Evolutionary conservation across 2,329 filamentous ascomycete genomes (phyloP).

Genomic region (Xylaria sp.): DNA sequence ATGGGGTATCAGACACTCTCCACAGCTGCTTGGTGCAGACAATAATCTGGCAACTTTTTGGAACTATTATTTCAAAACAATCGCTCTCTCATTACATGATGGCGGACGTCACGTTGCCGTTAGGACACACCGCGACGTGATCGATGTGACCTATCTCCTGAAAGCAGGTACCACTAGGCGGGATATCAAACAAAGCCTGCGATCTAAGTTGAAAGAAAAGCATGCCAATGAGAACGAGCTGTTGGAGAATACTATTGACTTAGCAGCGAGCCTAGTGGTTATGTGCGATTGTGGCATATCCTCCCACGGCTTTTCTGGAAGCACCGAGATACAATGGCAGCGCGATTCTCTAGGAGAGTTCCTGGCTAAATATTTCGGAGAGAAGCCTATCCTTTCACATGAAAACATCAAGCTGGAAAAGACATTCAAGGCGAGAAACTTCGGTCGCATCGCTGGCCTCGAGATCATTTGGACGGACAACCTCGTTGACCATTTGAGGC

Average conservation of each 20-base stretch:
- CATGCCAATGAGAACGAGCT: slow-evolving; percentile 21
- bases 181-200: slow-evolving; percentile 6
- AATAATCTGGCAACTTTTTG: slow-evolving; percentile 10
- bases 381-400: background rate
- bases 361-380: slow-evolving; percentile 6
- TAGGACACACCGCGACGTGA: slow-evolving; percentile 14
- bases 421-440: slow-evolving; percentile 40
- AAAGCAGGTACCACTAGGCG: slow-evolving; percentile 9
- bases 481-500: slow-evolving; percentile 52
- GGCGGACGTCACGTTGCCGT: slow-evolving; percentile 6
- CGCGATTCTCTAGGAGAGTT: slow-evolving; percentile 18
- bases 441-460: slow-evolving; percentile 50
- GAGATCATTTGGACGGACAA: slow-evolving; percentile 51
- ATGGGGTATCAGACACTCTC: slow-evolving; percentile 3
- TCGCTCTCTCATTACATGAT: slow-evolving; percentile 8
- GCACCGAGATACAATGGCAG: slow-evolving; percentile 20
- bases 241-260: slow-evolving; percentile 23
- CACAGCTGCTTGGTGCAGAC: background rate
- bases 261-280: slow-evolving; percentile 22
- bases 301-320: slow-evolving; percentile 18
- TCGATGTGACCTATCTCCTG: slow-evolving; percentile 7
- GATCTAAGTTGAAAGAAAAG: slow-evolving; percentile 2
- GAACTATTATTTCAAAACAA: slow-evolving; percentile 14
- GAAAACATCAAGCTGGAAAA: slow-evolving; percentile 33
- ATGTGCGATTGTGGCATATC: slow-evolving; percentile 21